A percentile compares a stretch with the other conserved stretches of the same genome.
These are phyloP conservation scores for Calocera cornea DNA, from an alignment of 768 basidiomycete genomes.

Conservation along the genomic window DNA sequence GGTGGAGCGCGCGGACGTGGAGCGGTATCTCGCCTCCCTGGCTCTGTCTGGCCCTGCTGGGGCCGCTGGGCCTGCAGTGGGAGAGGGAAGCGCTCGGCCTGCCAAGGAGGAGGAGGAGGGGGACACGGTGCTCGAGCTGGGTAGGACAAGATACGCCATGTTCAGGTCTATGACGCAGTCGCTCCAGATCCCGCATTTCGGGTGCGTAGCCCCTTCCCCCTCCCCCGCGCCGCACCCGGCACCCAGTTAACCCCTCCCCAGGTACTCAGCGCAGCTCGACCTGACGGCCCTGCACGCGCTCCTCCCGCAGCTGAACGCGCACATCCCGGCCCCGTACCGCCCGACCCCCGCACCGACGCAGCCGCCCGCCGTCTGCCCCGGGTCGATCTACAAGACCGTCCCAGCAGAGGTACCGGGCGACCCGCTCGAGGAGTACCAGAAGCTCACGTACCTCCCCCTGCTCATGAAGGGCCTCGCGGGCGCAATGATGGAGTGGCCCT, in stretches of 20 bases:
- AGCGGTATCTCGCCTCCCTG: conserved; percentile 37
- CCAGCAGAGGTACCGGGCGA: neutral
- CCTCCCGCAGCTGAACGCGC: conserved; percentile 47
- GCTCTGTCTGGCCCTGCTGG: too few relatives aligned
- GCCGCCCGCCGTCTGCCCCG: conserved; percentile 31
- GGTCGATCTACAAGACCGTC: conserved; percentile 9
- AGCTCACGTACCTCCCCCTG: conserved; percentile 69
- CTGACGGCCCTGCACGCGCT: conserved; percentile 53
- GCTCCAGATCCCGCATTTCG: conserved; percentile 75
- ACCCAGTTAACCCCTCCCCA: conserved; percentile 17
- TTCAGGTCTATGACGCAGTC: conserved; percentile 74
- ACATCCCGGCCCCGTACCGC: conserved; percentile 46
- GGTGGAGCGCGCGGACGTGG: conserved; percentile 61
- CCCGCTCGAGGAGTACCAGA: conserved; percentile 42
- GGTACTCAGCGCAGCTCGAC: conserved; percentile 64
- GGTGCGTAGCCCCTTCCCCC: conserved; percentile 28
- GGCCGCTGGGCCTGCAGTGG: too few relatives aligned
- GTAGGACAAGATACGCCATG: conserved; percentile 68
- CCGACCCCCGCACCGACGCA: conserved; percentile 22
- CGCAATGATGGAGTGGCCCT: conserved; percentile 72
- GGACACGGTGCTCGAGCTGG: conserved; percentile 56
- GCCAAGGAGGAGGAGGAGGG: conserved; percentile 13
- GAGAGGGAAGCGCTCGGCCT: too few relatives aligned
- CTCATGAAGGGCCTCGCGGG: conserved; percentile 69
- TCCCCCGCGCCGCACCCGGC: neutral